Evolutionary conservation across 805 yeast genomes (phyloP).

Genomic region (Brettanomyces anomalus): DNA sequence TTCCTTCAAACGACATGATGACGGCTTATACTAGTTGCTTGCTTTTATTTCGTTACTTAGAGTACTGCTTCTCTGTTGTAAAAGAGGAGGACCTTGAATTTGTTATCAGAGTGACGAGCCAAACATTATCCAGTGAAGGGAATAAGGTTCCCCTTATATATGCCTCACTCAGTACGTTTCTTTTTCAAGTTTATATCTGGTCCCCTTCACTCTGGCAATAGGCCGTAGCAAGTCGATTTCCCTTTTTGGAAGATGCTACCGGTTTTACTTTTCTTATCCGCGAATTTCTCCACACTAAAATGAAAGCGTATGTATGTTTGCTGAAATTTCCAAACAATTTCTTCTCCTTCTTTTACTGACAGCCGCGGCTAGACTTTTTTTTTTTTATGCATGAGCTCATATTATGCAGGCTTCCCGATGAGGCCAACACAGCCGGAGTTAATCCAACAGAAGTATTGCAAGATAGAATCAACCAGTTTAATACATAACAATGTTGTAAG

Average conservation of each 20-base stretch:
- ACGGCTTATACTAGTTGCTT: not conserved
- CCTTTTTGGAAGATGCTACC: not conserved
- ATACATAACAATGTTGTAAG: too few relatives aligned
- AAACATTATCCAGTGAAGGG: not conserved
- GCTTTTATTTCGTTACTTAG: not conserved
- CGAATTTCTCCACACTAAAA: not conserved
- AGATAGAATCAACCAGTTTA: too few relatives aligned
- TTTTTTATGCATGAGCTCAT: not conserved
- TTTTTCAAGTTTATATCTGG: not conserved
- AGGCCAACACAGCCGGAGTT: not conserved
- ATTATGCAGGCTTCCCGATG: not conserved
- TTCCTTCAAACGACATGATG: conserved; percentile 7
- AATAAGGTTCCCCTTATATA: not conserved
- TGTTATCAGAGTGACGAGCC: too few relatives aligned
- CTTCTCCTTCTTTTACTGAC: too few relatives aligned
- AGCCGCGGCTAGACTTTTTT: too few relatives aligned
- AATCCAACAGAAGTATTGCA: too few relatives aligned
- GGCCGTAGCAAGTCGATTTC: not conserved
- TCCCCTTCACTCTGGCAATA: not conserved
- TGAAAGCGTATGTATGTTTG: not conserved
- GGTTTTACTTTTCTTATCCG: not conserved
- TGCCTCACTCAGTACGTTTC: not conserved
- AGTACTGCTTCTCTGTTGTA: too few relatives aligned
- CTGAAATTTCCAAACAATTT: not conserved
- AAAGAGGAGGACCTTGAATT: too few relatives aligned